These are phyloP conservation scores for Zygoascus ofunaensis DNA, from an alignment of 805 yeast species.

Conservation along the genomic window DNA sequence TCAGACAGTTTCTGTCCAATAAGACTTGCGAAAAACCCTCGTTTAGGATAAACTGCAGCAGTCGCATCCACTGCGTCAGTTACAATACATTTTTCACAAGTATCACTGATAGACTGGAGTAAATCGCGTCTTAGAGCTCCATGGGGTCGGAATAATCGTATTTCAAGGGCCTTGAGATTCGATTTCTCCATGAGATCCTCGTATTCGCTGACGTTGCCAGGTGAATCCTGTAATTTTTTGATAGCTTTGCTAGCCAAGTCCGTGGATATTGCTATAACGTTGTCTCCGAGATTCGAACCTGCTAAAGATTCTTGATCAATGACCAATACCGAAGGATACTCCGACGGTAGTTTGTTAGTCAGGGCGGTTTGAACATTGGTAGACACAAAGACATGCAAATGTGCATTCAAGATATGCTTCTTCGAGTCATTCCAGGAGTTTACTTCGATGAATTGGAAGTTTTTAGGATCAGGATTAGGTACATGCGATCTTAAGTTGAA, in stretches of 20 bases:
- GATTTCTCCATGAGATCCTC: conserved; percentile 33
- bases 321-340: conserved; percentile 20
- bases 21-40: background rate
- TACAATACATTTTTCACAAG: conserved; percentile 24
- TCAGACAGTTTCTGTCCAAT: conserved; percentile 4
- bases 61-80: background rate
- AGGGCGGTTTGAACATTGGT: conserved; percentile 14
- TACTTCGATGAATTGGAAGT: conserved; percentile 25
- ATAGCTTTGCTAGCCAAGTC: conserved; percentile 20
- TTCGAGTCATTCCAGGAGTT: conserved; percentile 21
- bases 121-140: conserved; percentile 13
- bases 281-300: conserved; percentile 8
- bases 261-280: conserved; percentile 13
- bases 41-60: background rate
- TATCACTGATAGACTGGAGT: conserved; percentile 18
- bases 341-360: conserved; percentile 11
- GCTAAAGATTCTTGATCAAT: conserved; percentile 9
- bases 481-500: conserved; percentile 14
- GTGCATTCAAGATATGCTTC: conserved; percentile 24
- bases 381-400: conserved; percentile 20
- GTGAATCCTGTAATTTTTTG: conserved; percentile 20
- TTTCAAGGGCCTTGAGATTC: conserved; percentile 27
- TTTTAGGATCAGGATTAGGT: conserved; percentile 17
- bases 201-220: conserved; percentile 21
- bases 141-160: conserved; percentile 41